Evolutionary conservation across 805 yeast species (phyloP).

Genomic region (Sugiyamaella smithiae): DNA sequence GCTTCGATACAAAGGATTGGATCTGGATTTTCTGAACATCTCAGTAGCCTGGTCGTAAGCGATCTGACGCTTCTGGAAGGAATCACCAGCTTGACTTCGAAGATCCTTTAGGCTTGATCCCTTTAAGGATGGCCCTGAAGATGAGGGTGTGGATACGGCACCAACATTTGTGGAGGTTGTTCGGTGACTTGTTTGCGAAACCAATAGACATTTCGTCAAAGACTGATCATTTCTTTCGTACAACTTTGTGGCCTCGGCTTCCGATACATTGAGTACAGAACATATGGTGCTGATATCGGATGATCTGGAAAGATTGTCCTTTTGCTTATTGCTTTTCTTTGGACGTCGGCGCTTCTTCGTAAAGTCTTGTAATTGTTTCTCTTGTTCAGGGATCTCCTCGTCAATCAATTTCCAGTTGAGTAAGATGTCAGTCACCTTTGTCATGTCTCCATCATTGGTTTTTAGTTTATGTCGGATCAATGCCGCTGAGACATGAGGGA

Average conservation of each 20-base stretch:
- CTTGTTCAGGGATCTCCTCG: slow-evolving; percentile 9
- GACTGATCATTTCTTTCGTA: slow-evolving; percentile 16
- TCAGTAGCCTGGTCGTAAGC: slow-evolving; percentile 15
- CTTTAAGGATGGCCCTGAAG: no score
- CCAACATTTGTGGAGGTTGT: background rate
- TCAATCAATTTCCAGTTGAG: slow-evolving; percentile 15
- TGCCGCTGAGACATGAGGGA: slow-evolving; percentile 19
- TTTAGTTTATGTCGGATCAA: slow-evolving; percentile 14
- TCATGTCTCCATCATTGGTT: slow-evolving; percentile 19
- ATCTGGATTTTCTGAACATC: slow-evolving; percentile 19
- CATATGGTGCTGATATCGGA: slow-evolving; percentile 9
- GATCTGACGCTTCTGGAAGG: slow-evolving; percentile 3
- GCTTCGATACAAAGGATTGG: slow-evolving; percentile 23
- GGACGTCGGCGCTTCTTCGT: background rate
- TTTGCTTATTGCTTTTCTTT: background rate
- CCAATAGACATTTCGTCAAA: slow-evolving; percentile 11
- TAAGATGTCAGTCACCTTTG: slow-evolving; percentile 18
- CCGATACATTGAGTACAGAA: slow-evolving; percentile 7
- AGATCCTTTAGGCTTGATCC: background rate
- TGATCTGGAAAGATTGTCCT: background rate
- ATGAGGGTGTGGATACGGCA: no score
- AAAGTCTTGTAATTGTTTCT: background rate
- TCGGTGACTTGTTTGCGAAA: background rate
- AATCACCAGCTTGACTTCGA: background rate
- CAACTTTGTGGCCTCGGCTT: slow-evolving; percentile 13